Evolutionary conservation across 768 basidiomycete species (phyloP), one percentile per base, ranked within the genome.

Genomic region (Psilocybe cyanescens): DNA sequence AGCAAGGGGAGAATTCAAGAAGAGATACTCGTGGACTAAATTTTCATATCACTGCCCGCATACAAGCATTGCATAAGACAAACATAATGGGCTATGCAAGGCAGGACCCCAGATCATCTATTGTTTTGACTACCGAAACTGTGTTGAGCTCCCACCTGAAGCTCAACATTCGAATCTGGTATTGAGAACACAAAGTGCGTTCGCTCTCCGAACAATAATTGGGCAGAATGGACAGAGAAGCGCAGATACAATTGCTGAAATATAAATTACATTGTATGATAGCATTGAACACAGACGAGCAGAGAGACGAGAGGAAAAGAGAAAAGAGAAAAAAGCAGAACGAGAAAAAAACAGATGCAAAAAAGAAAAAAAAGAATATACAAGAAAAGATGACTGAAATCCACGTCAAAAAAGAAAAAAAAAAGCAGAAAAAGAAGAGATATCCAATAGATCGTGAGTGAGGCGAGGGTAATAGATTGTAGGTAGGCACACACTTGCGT

Each of bases 211-310:
- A 24, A 24, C 24, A 24, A 24, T 24, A 24, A 24, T 24, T 24
- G 24, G 24, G 24, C 24, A 24, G 24, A 24, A 24, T 24, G 24
- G 24, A 24, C 24, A 24, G 24, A 24, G 24, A 24, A 24, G 24
- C 2, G 24, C 51, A 2, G 31, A 37, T 17, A 53, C n/a, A 57
- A 17, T 33, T 57, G 24, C 47, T 11, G 4, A 14, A 24, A 55
- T 55, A 46, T 48, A 48, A 57, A 57, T 57, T 48, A 48, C 46
- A 57, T 17, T n/a, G 31, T 12, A 57, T 14, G 30, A 53, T 17
- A 53, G 51, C 35, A 24, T 31, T 31, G 31, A 37, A 57, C 56
- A 57, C 56, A 37, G 46, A 57, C 56, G 14, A 57, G 30, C 47
- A 49, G 19, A 49, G 47, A 49, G 47, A 49, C 47, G 39, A 53